A percentile compares a stretch with the other conserved stretches of the same genome.
These are phyloP conservation scores for Trichoderma endophyticum DNA, from an alignment of 2,329 filamentous ascomycete genomes.

Conservation along the genomic window DNA sequence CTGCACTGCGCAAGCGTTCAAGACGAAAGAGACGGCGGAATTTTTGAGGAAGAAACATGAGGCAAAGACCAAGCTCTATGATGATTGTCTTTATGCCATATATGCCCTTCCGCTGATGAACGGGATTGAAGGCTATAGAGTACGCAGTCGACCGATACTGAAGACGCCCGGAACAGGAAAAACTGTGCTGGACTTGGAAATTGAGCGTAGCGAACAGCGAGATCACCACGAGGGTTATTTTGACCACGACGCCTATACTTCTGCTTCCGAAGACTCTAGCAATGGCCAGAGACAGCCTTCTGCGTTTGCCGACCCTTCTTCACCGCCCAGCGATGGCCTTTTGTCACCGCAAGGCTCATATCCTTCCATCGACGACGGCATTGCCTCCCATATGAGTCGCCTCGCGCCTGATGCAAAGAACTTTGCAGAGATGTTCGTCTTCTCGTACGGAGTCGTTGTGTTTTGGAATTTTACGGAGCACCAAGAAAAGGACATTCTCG, in stretches of 20 bases:
- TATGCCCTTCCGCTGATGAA: constrained; percentile 89
- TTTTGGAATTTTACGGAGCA: constrained; percentile 98
- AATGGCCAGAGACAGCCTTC: constrained; percentile 26
- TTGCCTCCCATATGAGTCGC: constrained; percentile 53
- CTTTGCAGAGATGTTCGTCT: constrained; percentile 95
- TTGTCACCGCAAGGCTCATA: constrained; percentile 27
- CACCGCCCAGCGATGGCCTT: constrained; percentile 30
- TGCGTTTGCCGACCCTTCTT: constrained; percentile 33
- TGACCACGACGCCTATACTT: constrained; percentile 63
- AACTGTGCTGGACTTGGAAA: constrained; percentile 89
- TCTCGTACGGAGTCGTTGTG: constrained; percentile 93
- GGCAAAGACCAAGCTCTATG: constrained; percentile 92
- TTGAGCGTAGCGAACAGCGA: constrained; percentile 85
- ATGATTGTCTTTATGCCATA: constrained; percentile 93
- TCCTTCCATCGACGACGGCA: constrained; percentile 39
- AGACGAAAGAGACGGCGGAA: constrained; percentile 79
- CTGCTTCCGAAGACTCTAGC: constrained; percentile 31
- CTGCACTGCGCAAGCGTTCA: constrained; percentile 92
- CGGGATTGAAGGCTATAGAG: constrained; percentile 79
- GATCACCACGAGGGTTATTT: constrained; percentile 92
- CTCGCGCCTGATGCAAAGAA: constrained; percentile 69
- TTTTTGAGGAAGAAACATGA: constrained; percentile 86
- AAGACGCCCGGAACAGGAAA: constrained; percentile 88
- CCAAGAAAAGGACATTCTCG: constrained; percentile 94
- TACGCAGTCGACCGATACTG: constrained; percentile 85